Evolutionary conservation across 495 filamentous ascomycete species (phyloP), one percentile per base, ranked within the genome.

Genomic region (Talaromyces thailandensis): DNA sequence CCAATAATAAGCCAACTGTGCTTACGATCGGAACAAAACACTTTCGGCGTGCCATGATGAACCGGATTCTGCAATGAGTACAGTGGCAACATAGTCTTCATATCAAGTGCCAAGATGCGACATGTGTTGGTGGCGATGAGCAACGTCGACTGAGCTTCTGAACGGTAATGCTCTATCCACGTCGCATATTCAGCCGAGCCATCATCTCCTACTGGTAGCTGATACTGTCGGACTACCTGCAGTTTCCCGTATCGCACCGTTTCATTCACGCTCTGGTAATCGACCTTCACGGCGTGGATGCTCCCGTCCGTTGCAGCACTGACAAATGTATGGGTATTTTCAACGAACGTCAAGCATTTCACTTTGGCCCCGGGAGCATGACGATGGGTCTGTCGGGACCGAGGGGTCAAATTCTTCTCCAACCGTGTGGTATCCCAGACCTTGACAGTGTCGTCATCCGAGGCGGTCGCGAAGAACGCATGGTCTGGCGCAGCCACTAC

Each of bases 391-490:
- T 94, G 91, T n/a, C 95, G 82, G 12, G 92, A 89, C 48, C 91
- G 83, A 68, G 96, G 88, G 0, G 88, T 86, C 48, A 97, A 78
- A 69, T 96, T 98, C 43, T 89, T 86, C 70, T 99, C 95, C 4
- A 99, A 77, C 35, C 95, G 83, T 24, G 84, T 84, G 11, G 91
- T 88, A 72, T 99, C 95, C 95, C 95, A 99, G 8, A 99, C 81
- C 67, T 91, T 95, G 45, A 96, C 91, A 16, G 83, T 87, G 9
- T 93, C 89, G 74, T 99, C 95, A 72, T 98, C 92, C 12, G 93
- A 92, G 5, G 82, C 94, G 0, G 93, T 98, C 28, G 94, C 81
- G 73, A 99, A 99, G 77, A 99, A 99, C 3, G 84, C 76, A 71
- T 99, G 95, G 71, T 98, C 95, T 7, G 95, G 91, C 2, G 93